phyloP scores from a whole-genome alignment of 2,329 filamentous ascomycete genomes.

The Sclerotinia spermophila region DNA sequence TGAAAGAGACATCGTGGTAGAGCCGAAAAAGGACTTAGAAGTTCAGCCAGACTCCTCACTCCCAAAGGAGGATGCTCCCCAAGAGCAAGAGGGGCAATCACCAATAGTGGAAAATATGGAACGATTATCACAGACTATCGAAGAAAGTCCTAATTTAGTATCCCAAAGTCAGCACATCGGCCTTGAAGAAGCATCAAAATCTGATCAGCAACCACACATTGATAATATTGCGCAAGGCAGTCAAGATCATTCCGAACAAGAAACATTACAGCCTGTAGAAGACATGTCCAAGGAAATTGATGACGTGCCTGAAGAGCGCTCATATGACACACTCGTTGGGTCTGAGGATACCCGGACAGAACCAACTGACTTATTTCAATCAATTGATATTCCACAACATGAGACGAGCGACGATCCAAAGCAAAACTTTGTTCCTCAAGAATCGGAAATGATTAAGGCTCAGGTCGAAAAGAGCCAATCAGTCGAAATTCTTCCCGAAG shows the following conservation, averaged over 20 bases:
- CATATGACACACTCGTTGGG: too few species aligned
- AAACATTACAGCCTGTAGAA: neutral
- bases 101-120: neutral
- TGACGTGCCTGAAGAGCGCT: neutral
- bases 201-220: neutral
- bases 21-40: neutral
- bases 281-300: neutral
- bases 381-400: neutral
- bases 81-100: neutral
- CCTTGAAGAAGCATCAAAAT: neutral
- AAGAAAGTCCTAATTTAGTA: neutral
- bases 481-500: neutral
- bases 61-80: neutral
- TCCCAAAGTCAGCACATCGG: neutral
- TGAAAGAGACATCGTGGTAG: neutral
- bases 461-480: neutral
- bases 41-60: neutral
- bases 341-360: neutral
- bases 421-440: neutral
- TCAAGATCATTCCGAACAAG: neutral
- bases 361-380: neutral
- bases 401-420: neutral
- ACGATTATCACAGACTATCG: neutral
- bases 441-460: neutral
- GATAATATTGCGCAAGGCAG: neutral